phyloP scores from a whole-genome alignment of 2,329 filamentous ascomycete genomes.

The Fusarium palustre region DNA sequence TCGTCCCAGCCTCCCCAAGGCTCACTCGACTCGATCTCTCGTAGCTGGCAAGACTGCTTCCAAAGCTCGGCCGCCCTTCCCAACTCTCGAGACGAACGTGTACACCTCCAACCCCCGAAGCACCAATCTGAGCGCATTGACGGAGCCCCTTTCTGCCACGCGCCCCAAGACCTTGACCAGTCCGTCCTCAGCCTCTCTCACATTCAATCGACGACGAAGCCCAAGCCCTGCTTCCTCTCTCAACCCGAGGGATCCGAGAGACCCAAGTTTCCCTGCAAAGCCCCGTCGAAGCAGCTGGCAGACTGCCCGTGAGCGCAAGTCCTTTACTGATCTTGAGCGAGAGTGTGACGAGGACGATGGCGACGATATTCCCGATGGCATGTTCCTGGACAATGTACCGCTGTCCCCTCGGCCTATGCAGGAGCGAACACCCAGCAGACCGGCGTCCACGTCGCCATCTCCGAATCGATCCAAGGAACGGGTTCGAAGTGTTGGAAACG shows the following conservation, averaged over 20 bases:
- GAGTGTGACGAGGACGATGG: slow-evolving; percentile 82
- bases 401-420: slow-evolving; percentile 76
- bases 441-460: slow-evolving; percentile 65
- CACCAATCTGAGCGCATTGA: slow-evolving; percentile 57
- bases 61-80: slow-evolving; percentile 57
- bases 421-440: slow-evolving; percentile 66
- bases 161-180: slow-evolving; percentile 45
- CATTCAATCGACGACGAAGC: slow-evolving; percentile 59
- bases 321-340: slow-evolving; percentile 75
- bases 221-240: slow-evolving; percentile 63
- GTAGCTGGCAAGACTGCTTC: slow-evolving; percentile 48
- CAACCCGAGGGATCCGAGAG: slow-evolving; percentile 59
- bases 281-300: slow-evolving; percentile 78
- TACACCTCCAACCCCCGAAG: slow-evolving; percentile 63
- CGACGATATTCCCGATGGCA: slow-evolving; percentile 81
- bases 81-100: slow-evolving; percentile 60
- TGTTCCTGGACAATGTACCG: slow-evolving; percentile 84
- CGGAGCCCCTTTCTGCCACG: slow-evolving; percentile 51
- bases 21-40: slow-evolving; percentile 47
- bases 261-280: slow-evolving; percentile 55
- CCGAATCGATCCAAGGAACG: slow-evolving; percentile 66
- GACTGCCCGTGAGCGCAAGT: slow-evolving; percentile 72
- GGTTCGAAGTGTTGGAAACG: slow-evolving; percentile 70
- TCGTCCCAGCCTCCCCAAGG: slow-evolving; percentile 49
- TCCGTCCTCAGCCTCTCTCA: slow-evolving; percentile 54